Conservation (phyloP, 495 filamentous ascomycete species). For the Neurospora sublineolata region DNA sequence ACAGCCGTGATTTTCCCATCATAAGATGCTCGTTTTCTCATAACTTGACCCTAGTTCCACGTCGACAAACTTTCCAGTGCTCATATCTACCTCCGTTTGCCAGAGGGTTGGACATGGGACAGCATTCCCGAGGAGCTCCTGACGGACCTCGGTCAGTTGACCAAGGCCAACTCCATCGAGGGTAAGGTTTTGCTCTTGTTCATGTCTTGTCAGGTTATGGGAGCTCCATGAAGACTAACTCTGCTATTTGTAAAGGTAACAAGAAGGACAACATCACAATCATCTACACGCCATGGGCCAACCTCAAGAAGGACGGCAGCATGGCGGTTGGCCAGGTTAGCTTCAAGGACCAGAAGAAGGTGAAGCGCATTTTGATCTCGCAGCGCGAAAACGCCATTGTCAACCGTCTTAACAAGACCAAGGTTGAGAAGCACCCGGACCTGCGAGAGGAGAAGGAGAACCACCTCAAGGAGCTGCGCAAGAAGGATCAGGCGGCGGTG, state of each 20-base stretch:
- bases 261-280: conserved; percentile 96
- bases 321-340: conserved; percentile 94
- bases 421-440: conserved; percentile 73
- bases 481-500: conserved; percentile 53
- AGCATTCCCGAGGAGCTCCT: conserved; percentile 62
- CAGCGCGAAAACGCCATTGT: conserved; percentile 77
- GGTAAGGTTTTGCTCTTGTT: conserved; percentile 34
- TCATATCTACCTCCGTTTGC: conserved; percentile 84
- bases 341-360: conserved; percentile 84
- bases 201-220: not conserved
- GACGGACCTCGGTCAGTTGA: conserved; percentile 83
- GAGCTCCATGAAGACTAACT: not conserved
- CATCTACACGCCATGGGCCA: conserved; percentile 97
- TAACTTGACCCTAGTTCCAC: conserved; percentile 57
- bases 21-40: not conserved
- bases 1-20: not conserved
- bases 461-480: conserved; percentile 52
- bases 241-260: conserved; percentile 47
- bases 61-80: conserved; percentile 95
- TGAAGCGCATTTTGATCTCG: conserved; percentile 65
- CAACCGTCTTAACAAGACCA: conserved; percentile 95
- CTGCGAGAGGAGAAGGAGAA: conserved; percentile 70
- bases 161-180: conserved; percentile 97
- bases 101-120: conserved; percentile 77
- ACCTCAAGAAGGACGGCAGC: conserved; percentile 87